Evolutionary conservation across 1,284 basidiomycete species (phyloP), one percentile per base, ranked within the genome.

Genomic region (Puccinia novopanici): DNA sequence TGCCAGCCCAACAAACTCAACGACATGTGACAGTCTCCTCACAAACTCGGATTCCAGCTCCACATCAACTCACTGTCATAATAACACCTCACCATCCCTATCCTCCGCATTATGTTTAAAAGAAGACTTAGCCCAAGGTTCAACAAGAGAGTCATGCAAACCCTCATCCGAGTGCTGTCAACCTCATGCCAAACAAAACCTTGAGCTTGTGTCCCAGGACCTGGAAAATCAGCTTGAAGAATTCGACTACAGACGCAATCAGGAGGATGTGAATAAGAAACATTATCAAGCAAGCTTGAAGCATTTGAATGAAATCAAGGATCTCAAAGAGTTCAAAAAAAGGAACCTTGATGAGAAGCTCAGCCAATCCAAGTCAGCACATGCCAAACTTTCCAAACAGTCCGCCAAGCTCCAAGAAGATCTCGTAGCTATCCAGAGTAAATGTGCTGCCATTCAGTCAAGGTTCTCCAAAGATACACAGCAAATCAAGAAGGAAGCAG

Each of bases 231-330:
- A 75, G 22, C 59, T 75, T 6, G 63, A 57, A 45, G 30, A 57
- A 61, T 45, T 75, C 2, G 55, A 59, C 19, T 75, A 50, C 30
- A 57, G 63, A 48, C 54, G 59, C 15, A 75, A 63, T 27, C 54
- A 75, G 59, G 73, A 63, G 40, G 57, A 57, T 57, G 45, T 75
- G 17, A 75, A 75, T 15, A 75, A 75, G n/a, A 17, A 34, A 22
- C 73, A 75, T 50, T 75, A 42, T 17, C 34, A 75, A 27, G 42
- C 73, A 9, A 50, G 55, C 30, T 42, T 75, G 15, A 75, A 75
- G 59, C 52, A 75, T 50, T 63, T 75, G 45, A 75, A 45, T 45
- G 73, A 75, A n/a, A 75, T 75, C 19, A 75, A 75, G 59, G 73
- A 75, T 63, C 37, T 75, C 27, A 75, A 75, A 45, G 73, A 75